Evolutionary conservation across 164 flowering plant genomes (phyloP), one percentile per base, ranked within the genome.

Genomic region (Annona squamosa): DNA sequence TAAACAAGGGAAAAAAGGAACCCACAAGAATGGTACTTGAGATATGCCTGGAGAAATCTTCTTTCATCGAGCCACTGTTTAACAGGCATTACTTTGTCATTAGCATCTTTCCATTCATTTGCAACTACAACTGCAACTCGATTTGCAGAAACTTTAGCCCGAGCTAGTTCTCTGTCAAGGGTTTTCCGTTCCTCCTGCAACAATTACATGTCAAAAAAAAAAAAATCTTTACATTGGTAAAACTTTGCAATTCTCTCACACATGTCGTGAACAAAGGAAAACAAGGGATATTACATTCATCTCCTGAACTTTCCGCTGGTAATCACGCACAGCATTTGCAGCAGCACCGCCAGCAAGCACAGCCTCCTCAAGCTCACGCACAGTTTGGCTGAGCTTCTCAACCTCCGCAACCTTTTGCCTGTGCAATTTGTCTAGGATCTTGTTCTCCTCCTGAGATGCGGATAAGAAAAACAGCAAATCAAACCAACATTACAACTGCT

Each of bases 41-140:
- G 18, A 77, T 75, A 75, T 81, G 74, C 96, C 91, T 91, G 97
- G 17, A 84, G 81, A 80, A 88, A 83, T 72, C 79, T 87, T 73
- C 97, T 80, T 73, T 91, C 93, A 70, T 91, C 94, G 72, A 90
- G 87, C 92, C 94, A 91, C 63, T 91, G 94, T 73, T 84, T 91
- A 37, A 91, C 94, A 47, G 97, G 94, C 97, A 91, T 91, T 44
- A 91, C 94, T 87, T 91, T 91, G 80, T 89, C 91, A 81, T 82
- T 87, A 43, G 82, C 90, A 86, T 91, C 97, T 77, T 91, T 91
- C 97, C 94, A 91, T 46, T 91, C 97, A 83, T 91, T 91, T 61
- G 97, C 94, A 69, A 91, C 91, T 1, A 91, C 94, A 69, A 83
- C 81, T 65, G 97, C 97, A 63, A 91, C 97, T 64, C 97, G 80